Evolutionary conservation across 306 rosid species (phyloP).

Genomic region (Oemleria cerasiformis): DNA sequence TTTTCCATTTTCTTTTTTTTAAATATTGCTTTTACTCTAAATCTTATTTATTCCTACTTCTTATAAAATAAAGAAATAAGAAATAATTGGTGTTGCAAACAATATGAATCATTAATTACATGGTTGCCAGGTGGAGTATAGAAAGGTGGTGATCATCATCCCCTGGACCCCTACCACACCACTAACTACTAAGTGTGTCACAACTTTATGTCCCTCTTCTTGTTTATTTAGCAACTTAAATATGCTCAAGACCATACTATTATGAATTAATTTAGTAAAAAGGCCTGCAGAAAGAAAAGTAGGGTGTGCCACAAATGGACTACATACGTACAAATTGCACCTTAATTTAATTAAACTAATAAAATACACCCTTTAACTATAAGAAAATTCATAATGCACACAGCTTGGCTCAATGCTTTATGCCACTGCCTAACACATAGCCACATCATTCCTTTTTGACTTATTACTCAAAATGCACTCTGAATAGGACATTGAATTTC

Average conservation of each 20-base stretch:
- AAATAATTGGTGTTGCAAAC: too few relatives aligned
- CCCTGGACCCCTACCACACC: constrained; percentile 13
- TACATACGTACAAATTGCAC: not conserved
- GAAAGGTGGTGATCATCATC: not conserved
- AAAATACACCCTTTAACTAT: not conserved
- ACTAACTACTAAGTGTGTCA: constrained; percentile 8
- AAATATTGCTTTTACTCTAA: too few relatives aligned
- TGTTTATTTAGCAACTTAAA: not conserved
- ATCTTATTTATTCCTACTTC: too few relatives aligned
- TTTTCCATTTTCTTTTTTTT: too few relatives aligned
- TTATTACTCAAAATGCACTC: too few relatives aligned
- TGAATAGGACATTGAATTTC: too few relatives aligned
- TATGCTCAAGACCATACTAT: constrained; percentile 4
- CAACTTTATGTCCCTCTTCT: constrained; percentile 12
- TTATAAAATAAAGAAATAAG: too few relatives aligned
- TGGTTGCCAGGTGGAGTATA: not conserved
- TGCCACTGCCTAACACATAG: not conserved
- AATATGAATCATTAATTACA: not conserved
- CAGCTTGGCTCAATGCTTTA: not conserved
- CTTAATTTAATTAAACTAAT: not conserved
- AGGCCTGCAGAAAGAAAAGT: constrained; percentile 1
- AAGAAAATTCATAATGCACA: not conserved
- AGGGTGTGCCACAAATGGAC: not conserved
- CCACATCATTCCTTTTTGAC: not conserved
- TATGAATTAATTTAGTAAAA: constrained; percentile 5